phyloP scores from a whole-genome alignment of 23 red algal genomes.

The Agarophyton chilense region DNA sequence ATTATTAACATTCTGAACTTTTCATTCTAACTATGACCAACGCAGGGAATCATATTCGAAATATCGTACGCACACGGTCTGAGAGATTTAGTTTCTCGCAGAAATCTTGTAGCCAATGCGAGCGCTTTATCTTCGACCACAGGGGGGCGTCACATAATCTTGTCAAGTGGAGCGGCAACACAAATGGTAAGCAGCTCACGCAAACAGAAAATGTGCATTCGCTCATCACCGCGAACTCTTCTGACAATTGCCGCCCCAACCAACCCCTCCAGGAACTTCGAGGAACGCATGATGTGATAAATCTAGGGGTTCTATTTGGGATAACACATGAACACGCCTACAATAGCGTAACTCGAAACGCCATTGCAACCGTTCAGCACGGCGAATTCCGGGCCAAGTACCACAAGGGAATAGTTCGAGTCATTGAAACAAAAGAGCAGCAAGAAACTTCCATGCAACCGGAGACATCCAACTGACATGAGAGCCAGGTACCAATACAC shows the following conservation, averaged over 20 bases:
- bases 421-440: neutral
- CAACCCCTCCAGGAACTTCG: conserved; percentile 46
- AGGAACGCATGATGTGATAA: conserved; percentile 72
- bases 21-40: neutral
- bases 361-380: conserved; percentile 48
- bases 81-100: conserved; percentile 14
- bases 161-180: conserved; percentile 67
- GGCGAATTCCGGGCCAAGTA: conserved; percentile 32
- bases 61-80: conserved; percentile 57
- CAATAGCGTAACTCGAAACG: conserved; percentile 14
- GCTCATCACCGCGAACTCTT: neutral
- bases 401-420: conserved; percentile 70
- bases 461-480: neutral
- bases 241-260: neutral
- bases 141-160: conserved; percentile 35
- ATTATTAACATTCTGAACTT: neutral
- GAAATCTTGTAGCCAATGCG: conserved; percentile 47
- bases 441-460: neutral
- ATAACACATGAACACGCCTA: conserved; percentile 56
- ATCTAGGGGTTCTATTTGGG: conserved; percentile 64
- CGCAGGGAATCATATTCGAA: conserved; percentile 68
- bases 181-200: conserved; percentile 31
- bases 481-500: neutral
- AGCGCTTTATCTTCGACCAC: conserved; percentile 12
- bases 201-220: too few relatives aligned